phyloP scores from a whole-genome alignment of 495 filamentous ascomycete genomes.

The Clohesyomyces aquaticus region DNA sequence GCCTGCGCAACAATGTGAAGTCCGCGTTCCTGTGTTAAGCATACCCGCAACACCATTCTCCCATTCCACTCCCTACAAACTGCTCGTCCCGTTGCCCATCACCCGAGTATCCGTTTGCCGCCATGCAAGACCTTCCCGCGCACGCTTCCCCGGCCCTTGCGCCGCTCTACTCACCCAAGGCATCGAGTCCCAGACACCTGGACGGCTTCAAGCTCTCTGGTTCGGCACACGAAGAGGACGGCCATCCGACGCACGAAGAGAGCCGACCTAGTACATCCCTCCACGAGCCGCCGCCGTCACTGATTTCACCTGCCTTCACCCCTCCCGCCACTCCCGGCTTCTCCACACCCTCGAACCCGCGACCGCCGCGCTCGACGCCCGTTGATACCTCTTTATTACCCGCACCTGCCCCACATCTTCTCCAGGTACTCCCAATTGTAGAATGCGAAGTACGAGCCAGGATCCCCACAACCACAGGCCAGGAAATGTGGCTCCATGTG shows the following conservation, averaged over 20 bases:
- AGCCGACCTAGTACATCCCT: slow-evolving; percentile 4
- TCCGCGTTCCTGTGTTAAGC: no score
- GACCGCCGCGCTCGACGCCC: slow-evolving; percentile 42
- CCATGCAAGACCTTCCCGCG: slow-evolving; percentile 44
- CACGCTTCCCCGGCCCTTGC: slow-evolving; percentile 48
- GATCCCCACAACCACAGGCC: slow-evolving; percentile 68
- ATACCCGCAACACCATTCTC: not conserved
- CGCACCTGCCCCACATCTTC: slow-evolving; percentile 34
- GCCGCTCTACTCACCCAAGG: slow-evolving; percentile 40
- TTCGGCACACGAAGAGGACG: slow-evolving; percentile 9
- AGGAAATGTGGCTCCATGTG: slow-evolving; percentile 96
- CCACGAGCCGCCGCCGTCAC: slow-evolving; percentile 37
- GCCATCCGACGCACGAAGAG: slow-evolving; percentile 2
- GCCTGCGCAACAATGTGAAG: slow-evolving; percentile 1
- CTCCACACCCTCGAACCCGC: slow-evolving; percentile 38
- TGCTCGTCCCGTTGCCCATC: not conserved
- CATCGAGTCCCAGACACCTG: slow-evolving; percentile 32
- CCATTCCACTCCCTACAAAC: not conserved
- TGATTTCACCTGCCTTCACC: slow-evolving; percentile 52
- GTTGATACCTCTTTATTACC: slow-evolving; percentile 36
- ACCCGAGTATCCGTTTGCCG: not conserved
- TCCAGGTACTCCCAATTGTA: slow-evolving; percentile 47
- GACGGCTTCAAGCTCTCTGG: slow-evolving; percentile 38
- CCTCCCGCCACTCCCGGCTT: slow-evolving; percentile 49
- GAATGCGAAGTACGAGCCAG: slow-evolving; percentile 51